These are phyloP conservation scores for Clonostachys byssicola DNA, from an alignment of 2,329 filamentous ascomycete genomes.

Conservation along the genomic window DNA sequence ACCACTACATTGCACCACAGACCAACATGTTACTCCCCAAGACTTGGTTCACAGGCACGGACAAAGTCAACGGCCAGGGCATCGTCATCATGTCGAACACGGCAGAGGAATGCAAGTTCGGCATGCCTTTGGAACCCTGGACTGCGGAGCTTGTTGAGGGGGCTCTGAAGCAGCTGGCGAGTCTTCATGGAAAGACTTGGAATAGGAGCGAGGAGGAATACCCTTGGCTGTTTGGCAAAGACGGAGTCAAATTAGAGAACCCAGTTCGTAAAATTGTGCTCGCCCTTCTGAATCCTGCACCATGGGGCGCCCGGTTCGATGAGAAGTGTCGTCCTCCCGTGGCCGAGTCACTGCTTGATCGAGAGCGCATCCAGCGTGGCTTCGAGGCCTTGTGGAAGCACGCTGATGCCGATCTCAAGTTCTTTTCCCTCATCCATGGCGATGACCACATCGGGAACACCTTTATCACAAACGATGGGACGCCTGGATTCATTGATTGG, in stretches of 20 bases:
- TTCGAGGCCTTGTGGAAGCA: conserved; percentile 25
- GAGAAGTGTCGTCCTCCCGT: conserved; percentile 17
- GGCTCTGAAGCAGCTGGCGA: conserved; percentile 31
- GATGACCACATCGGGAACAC: conserved; percentile 38
- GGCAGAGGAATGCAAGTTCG: conserved; percentile 21
- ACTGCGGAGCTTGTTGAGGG: conserved; percentile 21
- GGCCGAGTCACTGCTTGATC: conserved; percentile 29
- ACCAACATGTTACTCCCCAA: conserved; percentile 24
- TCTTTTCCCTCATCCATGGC: conserved; percentile 28
- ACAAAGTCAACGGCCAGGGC: conserved; percentile 27
- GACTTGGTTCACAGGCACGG: conserved; percentile 26
- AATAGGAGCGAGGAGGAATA: conserved; percentile 8
- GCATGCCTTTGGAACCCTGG: conserved; percentile 19
- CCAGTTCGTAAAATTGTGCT: conserved; percentile 14
- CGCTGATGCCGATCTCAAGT: conserved; percentile 27
- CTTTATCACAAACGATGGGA: conserved; percentile 27
- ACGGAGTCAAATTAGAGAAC: conserved; percentile 5
- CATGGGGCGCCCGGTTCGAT: conserved; percentile 21
- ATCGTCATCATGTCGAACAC: conserved; percentile 31
- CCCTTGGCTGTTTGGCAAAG: conserved; percentile 21
- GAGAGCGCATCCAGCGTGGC: conserved; percentile 23
- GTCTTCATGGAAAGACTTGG: conserved; percentile 32
- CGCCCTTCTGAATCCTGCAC: conserved; percentile 21
- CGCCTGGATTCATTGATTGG: conserved; percentile 35
- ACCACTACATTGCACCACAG: conserved; percentile 22